Base-by-base conservation (phyloP, 305 asterid genomes). In the Stenogyne calaminthoides region DNA sequence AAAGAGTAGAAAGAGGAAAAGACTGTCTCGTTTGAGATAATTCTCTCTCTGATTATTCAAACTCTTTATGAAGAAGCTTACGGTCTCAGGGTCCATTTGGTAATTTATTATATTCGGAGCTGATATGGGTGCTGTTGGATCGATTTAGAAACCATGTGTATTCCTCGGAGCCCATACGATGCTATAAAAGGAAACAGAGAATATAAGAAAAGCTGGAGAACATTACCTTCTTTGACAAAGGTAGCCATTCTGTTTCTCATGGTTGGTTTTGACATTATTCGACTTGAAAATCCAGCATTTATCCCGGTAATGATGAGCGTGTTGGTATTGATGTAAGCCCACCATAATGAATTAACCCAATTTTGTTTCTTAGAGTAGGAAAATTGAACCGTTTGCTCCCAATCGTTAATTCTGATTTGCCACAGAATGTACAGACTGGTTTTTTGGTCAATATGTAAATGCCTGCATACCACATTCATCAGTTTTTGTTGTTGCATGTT, bases 1-100 rank as follows among this genome's bases (percentile, higher is more conserved):
- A 77, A 88, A 71, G 83, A 84, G 70, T 62, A 78, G 83, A 79
- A 89, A 93, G 82, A 81, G 95, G 83, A 91, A 91, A 84, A 84
- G 91, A 75, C 72, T 88, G 72, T 86, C 91, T 66, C 77, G 85
- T 70, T 19, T 89, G 69, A 76, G 89, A 78, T 89, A 80, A 78
- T 78, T 52, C 57, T 62, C 44, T 70, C 44, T 42, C 71, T 51
- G 66, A 19, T 32, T 63, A 68, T 49, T 15, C 15, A 63, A 70
- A 47, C 66, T 58, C 55, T 22, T 47, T n/a, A 5, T 64, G 12
- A 58, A 69, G 44, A 71, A 54, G 65, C 40, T 18, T 14, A 57
- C 58, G 47, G 34, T 70, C 11, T 70, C 11, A 15, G 20, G 77
- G 52, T 36, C 73, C 57, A n/a, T 71, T 14, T 32, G 36, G 36